Conservation (phyloP, 306 rosid genomes). For the Bauhinia variegata region DNA sequence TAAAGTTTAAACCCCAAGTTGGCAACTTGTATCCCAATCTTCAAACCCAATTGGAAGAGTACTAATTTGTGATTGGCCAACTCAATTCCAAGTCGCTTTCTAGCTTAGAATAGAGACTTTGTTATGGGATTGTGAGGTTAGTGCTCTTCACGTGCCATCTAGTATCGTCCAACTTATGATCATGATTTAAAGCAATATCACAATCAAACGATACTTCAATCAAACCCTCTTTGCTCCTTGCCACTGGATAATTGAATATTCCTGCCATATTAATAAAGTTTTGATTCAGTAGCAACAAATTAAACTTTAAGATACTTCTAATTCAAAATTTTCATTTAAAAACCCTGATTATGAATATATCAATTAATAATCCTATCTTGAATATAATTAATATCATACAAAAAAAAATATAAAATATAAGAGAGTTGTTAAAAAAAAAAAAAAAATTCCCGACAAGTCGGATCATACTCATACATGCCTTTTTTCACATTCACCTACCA, state of each 20-base stretch:
- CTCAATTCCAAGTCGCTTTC: conserved; percentile 42
- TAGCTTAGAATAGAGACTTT: too few species aligned
- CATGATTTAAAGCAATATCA: conserved; percentile 29
- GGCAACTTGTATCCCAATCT: conserved; percentile 57
- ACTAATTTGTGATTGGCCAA: neutral
- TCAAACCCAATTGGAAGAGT: conserved; percentile 34
- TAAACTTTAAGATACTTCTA: too few species aligned
- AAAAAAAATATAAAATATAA: too few species aligned
- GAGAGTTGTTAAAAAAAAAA: too few species aligned
- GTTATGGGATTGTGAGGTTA: too few species aligned
- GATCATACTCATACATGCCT: conserved; percentile 2
- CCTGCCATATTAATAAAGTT: too few species aligned
- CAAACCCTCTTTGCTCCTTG: conserved; percentile 11
- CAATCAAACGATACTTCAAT: conserved; percentile 4
- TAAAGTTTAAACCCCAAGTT: conserved; percentile 37
- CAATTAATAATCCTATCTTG: too few species aligned
- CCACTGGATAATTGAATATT: conserved; percentile 29
- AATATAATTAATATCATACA: too few species aligned
- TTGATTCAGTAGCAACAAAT: too few species aligned
- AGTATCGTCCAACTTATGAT: conserved; percentile 9
- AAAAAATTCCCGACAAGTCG: conserved; percentile 20
- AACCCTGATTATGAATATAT: too few species aligned
- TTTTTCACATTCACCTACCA: neutral
- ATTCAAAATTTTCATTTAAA: too few species aligned
- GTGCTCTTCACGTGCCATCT: conserved; percentile 56